phyloP scores from a whole-genome alignment of 495 filamentous ascomycete genomes.

The Annulohypoxylon bovei region DNA sequence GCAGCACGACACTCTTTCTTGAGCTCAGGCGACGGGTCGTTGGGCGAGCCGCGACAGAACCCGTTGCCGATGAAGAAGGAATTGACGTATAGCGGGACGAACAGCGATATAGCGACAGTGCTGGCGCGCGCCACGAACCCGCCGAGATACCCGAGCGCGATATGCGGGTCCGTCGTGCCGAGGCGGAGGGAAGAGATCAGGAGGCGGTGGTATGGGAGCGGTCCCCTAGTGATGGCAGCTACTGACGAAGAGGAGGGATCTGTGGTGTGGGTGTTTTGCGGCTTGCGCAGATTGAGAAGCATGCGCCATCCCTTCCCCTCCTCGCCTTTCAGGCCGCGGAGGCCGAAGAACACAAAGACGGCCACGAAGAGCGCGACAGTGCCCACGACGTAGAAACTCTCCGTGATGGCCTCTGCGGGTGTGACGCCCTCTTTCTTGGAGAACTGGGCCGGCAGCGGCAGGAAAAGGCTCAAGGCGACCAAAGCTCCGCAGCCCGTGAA shows the following conservation, averaged over 20 bases:
- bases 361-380: conserved; percentile 75
- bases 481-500: conserved; percentile 94
- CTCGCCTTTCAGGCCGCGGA: conserved; percentile 80
- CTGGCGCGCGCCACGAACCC: conserved; percentile 95
- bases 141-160: conserved; percentile 88
- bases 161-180: conserved; percentile 77
- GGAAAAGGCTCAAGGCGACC: conserved; percentile 79
- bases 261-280: background rate
- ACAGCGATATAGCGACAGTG: conserved; percentile 94
- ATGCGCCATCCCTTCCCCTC: conserved; percentile 74
- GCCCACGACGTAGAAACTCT: conserved; percentile 88
- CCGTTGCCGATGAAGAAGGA: conserved; percentile 85
- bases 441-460: conserved; percentile 86
- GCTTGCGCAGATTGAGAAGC: conserved; percentile 55
- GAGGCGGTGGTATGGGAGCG: conserved; percentile 59
- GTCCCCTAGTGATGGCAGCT: background rate
- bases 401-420: conserved; percentile 72
- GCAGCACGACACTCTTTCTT: conserved; percentile 84
- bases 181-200: conserved; percentile 73
- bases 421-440: conserved; percentile 69
- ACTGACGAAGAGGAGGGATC: background rate
- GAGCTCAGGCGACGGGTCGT: conserved; percentile 70
- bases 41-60: conserved; percentile 72
- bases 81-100: conserved; percentile 92
- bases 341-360: conserved; percentile 78